These are phyloP conservation scores for Epichloe sp. DNA, from an alignment of 2,329 filamentous ascomycete genomes.

Conservation along the genomic window DNA sequence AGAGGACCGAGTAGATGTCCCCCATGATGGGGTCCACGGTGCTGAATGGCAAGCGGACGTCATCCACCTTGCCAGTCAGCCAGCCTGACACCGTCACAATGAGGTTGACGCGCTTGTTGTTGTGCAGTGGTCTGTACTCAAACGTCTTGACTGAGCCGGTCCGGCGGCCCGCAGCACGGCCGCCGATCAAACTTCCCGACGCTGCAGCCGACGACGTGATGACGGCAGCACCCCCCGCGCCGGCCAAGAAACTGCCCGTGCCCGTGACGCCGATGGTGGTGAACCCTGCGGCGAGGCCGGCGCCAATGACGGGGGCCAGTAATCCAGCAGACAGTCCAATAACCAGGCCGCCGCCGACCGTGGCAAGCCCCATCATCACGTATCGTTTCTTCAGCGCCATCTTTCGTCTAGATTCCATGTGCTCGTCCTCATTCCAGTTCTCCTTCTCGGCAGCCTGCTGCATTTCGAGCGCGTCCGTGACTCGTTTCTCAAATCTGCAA, in stretches of 20 bases:
- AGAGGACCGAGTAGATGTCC: constrained; percentile 90
- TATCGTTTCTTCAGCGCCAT: constrained; percentile 69
- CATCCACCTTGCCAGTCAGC: constrained; percentile 97
- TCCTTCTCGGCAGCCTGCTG: constrained; percentile 89
- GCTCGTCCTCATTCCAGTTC: constrained; percentile 94
- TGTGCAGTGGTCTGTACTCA: constrained; percentile 90
- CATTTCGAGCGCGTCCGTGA: constrained; percentile 95
- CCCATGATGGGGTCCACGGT: constrained; percentile 97
- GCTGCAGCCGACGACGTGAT: constrained; percentile 84
- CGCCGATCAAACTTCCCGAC: constrained; percentile 76
- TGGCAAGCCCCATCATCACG: constrained; percentile 92
- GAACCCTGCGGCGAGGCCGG: constrained; percentile 85
- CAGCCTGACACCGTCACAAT: constrained; percentile 92
- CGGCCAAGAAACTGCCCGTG: constrained; percentile 78
- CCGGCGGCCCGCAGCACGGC: constrained; percentile 70
- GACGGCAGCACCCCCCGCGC: constrained; percentile 81
- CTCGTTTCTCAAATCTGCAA: constrained; percentile 89
- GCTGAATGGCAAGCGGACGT: constrained; percentile 88
- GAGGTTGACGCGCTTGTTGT: constrained; percentile 93
- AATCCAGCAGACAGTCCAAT: constrained; percentile 91
- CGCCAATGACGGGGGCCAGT: constrained; percentile 84
- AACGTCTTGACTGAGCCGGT: constrained; percentile 92
- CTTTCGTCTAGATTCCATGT: constrained; percentile 79
- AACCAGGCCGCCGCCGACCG: constrained; percentile 85
- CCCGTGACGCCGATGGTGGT: constrained; percentile 89